phyloP scores from a whole-genome alignment of 208 protist genomes.

The Leishmania gerbilli region DNA sequence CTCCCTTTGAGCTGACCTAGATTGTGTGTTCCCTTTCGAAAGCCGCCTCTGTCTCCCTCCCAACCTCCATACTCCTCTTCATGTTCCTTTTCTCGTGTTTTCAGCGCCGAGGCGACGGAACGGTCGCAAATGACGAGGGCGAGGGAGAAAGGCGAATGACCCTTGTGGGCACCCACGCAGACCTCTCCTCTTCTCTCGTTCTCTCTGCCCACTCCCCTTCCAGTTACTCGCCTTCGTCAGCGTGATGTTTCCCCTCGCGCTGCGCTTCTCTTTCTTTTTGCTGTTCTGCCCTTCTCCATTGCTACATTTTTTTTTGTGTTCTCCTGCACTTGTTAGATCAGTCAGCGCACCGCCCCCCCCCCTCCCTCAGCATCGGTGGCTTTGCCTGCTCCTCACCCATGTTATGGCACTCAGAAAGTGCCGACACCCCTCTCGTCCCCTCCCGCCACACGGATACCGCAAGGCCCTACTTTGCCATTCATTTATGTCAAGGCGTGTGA shows the following conservation, averaged over 20 bases:
- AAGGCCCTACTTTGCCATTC: background rate
- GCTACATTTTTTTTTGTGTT: background rate
- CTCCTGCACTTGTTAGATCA: background rate
- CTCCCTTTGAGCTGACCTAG: background rate
- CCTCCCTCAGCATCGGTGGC: background rate
- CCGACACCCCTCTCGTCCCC: background rate
- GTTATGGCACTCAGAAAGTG: background rate
- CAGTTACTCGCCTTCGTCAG: background rate
- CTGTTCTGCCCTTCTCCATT: background rate
- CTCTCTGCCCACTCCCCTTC: background rate
- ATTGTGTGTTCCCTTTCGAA: background rate
- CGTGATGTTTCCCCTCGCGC: background rate
- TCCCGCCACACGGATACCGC: background rate
- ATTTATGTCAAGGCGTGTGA: background rate
- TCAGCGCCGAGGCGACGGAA: background rate
- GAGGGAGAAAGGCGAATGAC: background rate
- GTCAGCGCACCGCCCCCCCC: background rate
- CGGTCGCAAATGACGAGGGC: background rate
- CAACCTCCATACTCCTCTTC: background rate
- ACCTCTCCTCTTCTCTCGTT: background rate
- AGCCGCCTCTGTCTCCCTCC: background rate
- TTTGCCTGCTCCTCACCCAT: background rate
- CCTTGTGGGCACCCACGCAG: background rate
- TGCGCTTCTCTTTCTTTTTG: background rate
- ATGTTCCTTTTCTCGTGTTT: background rate